These are phyloP conservation scores for Colletotrichum lindemuthianum DNA, from an alignment of 2,329 filamentous ascomycete species.

Conservation along the genomic window DNA sequence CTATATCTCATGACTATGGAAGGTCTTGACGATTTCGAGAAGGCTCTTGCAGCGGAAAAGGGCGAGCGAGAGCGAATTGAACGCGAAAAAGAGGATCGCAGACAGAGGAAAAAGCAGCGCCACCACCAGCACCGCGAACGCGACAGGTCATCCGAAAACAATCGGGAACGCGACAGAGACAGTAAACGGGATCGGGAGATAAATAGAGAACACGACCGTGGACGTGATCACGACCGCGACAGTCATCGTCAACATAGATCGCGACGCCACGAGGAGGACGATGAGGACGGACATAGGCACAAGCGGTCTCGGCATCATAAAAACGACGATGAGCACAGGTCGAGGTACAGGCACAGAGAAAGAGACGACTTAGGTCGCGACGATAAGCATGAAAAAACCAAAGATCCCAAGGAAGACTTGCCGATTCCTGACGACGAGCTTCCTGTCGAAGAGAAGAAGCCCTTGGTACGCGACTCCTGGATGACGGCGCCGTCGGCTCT, in stretches of 20 bases:
- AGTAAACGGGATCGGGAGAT: conserved; percentile 28
- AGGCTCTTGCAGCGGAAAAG: conserved; percentile 74
- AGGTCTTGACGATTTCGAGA: conserved; percentile 79
- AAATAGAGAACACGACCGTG: conserved; percentile 41
- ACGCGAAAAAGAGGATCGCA: conserved; percentile 55
- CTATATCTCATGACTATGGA: conserved; percentile 51
- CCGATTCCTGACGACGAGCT: conserved; percentile 61
- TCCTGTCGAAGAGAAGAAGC: conserved; percentile 39
- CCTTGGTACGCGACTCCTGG: conserved; percentile 83
- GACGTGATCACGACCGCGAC: conserved; percentile 41
- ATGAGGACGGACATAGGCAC: conserved; percentile 66
- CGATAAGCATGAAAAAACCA: conserved; percentile 50
- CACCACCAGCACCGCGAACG: conserved; percentile 57
- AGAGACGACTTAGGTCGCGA: conserved; percentile 32
- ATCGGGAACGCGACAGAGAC: conserved; percentile 38
- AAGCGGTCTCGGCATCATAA: conserved; percentile 71
- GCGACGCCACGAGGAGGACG: conserved; percentile 52
- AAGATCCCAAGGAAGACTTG: conserved; percentile 61
- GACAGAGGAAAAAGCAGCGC: conserved; percentile 55
- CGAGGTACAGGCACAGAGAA: conserved; percentile 39
- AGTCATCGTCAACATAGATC: conserved; percentile 48
- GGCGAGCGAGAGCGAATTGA: conserved; percentile 60
- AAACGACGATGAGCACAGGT: conserved; percentile 57
- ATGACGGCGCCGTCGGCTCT: conserved; percentile 84
- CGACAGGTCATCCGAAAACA: conserved; percentile 41